Percentiles rank a stretch among this genome's conserved stretches.
Conservation (phyloP, 768 basidiomycete species). For the Pleurotus sapidus region DNA sequence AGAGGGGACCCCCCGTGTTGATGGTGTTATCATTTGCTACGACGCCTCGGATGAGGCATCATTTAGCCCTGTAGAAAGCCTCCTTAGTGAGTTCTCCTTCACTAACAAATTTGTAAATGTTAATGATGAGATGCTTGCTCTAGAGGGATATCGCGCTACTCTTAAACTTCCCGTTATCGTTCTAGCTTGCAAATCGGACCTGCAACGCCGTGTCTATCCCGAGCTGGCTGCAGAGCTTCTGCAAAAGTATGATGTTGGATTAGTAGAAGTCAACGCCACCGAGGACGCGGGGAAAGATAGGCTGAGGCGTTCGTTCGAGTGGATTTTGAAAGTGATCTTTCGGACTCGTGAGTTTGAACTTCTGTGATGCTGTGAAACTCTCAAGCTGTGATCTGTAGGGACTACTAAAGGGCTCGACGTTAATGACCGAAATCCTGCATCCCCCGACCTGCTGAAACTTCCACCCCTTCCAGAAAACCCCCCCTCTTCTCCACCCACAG, state of each 20-base stretch:
- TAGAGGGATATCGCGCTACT: constrained; percentile 55
- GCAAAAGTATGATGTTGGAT: constrained; percentile 65
- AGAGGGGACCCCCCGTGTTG: constrained; percentile 53
- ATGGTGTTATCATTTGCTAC: constrained; percentile 86
- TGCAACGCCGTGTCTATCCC: constrained; percentile 57
- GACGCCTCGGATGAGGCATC: constrained; percentile 65
- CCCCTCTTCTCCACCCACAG: constrained; percentile 50
- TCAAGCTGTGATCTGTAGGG: constrained; percentile 19
- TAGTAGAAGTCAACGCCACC: constrained; percentile 68
- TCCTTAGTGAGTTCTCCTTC: constrained; percentile 59
- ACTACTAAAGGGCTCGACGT: constrained; percentile 27
- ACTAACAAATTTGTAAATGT: background rate
- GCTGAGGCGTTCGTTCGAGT: constrained; percentile 73
- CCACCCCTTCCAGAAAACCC: constrained; percentile 57
- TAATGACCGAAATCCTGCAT: constrained; percentile 69
- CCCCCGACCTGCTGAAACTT: constrained; percentile 54
- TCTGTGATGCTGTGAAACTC: background rate
- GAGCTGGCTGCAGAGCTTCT: constrained; percentile 47
- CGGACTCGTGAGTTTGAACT: constrained; percentile 34
- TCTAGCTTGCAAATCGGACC: constrained; percentile 86
- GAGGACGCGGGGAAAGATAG: constrained; percentile 62
- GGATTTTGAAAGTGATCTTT: constrained; percentile 64
- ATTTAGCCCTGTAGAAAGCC: constrained; percentile 60
- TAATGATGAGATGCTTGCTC: constrained; percentile 6
- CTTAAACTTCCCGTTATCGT: constrained; percentile 67